Percentiles rank a stretch among this genome's conserved stretches.
Evolutionary conservation across 257 asterid genomes (phyloP).

Genomic region (Galeopsis tetrahit): DNA sequence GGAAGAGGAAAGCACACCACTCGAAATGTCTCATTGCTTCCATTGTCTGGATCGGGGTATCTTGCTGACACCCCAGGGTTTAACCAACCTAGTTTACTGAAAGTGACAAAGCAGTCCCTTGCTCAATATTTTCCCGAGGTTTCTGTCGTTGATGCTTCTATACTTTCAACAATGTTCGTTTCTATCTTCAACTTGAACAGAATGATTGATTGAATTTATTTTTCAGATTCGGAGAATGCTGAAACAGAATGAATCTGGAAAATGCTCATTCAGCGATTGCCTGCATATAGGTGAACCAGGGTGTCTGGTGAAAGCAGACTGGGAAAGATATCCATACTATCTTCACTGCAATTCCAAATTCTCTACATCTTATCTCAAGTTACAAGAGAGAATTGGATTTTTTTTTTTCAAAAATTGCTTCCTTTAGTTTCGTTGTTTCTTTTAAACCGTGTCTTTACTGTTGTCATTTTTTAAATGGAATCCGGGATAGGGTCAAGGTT

Average conservation of each 20-base stretch:
- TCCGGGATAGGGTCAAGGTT: constrained; percentile 63
- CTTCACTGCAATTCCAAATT: constrained; percentile 34
- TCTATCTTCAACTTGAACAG: constrained; percentile 19
- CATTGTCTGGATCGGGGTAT: constrained; percentile 72
- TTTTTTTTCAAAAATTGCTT: neutral
- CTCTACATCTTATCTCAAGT: neutral
- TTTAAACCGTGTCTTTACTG: neutral
- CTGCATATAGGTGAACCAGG: constrained; percentile 93
- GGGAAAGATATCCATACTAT: constrained; percentile 94
- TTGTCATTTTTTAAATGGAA: neutral
- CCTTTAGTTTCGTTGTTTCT: neutral
- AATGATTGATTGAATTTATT: constrained; percentile 11
- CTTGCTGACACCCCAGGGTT: constrained; percentile 96
- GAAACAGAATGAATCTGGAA: constrained; percentile 52
- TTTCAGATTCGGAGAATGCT: constrained; percentile 75
- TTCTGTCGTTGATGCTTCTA: constrained; percentile 25
- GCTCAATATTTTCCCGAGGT: constrained; percentile 90
- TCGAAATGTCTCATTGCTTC: constrained; percentile 85
- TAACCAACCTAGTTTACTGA: constrained; percentile 86
- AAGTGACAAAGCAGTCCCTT: constrained; percentile 87
- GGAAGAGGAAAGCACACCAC: constrained; percentile 98
- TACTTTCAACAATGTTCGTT: constrained; percentile 9
- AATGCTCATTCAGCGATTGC: constrained; percentile 82
- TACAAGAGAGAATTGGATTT: neutral
- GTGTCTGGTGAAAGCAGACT: constrained; percentile 72